These are phyloP conservation scores for Lasiodiplodia hormozganensis DNA, from an alignment of 2,329 filamentous ascomycete genomes.

Conservation along the genomic window DNA sequence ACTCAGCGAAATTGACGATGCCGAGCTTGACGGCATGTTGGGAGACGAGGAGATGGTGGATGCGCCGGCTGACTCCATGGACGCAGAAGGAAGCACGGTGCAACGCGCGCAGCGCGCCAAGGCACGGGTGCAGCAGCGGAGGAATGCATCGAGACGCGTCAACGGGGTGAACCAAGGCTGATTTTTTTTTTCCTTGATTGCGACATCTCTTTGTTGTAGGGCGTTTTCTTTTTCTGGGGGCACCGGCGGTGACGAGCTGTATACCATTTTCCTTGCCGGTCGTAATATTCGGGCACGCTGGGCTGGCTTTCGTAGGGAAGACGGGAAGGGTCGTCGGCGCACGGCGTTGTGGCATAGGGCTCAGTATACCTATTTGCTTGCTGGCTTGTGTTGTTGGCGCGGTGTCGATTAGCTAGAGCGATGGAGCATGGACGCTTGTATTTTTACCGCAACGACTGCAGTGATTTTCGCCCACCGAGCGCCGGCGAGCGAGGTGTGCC, in stretches of 20 bases:
- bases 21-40: conserved; percentile 73
- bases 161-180: conserved; percentile 19
- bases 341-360: conserved; percentile 20
- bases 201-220: neutral
- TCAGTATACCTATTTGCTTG: conserved; percentile 27
- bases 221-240: conserved; percentile 2
- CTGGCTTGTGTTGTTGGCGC: conserved; percentile 19
- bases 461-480: conserved; percentile 23
- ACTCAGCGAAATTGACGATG: conserved; percentile 89
- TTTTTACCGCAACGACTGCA: conserved; percentile 26
- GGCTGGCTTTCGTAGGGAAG: conserved; percentile 14
- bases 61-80: conserved; percentile 32
- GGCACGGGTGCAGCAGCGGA: conserved; percentile 39
- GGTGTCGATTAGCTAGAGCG: conserved; percentile 24
- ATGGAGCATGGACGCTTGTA: conserved; percentile 26
- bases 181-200: conserved; percentile 2
- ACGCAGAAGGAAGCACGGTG: conserved; percentile 33
- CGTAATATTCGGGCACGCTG: conserved; percentile 11
- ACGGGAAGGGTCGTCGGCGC: conserved; percentile 9
- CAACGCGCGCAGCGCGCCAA: conserved; percentile 33
- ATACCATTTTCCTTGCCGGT: conserved; percentile 29
- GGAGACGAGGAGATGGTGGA: conserved; percentile 40
- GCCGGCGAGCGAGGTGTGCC: conserved; percentile 4
- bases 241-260: conserved; percentile 26
- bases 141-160: conserved; percentile 37